These are phyloP conservation scores for Neurospora sublineolata DNA, from an alignment of 495 filamentous ascomycete genomes.

Conservation along the genomic window DNA sequence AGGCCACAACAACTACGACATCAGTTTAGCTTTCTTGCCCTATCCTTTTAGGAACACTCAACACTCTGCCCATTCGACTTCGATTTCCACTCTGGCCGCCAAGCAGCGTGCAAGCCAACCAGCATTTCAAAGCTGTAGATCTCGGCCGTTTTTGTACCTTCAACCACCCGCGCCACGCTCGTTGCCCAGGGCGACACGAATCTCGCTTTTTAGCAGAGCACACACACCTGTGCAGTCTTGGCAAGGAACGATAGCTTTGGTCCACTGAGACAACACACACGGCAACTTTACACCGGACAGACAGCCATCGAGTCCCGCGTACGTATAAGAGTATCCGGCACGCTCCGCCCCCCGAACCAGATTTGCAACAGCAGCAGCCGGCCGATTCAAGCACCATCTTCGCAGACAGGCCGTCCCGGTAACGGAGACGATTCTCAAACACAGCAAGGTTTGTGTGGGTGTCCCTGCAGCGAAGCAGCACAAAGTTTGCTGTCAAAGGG, in stretches of 20 bases:
- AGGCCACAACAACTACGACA: not conserved
- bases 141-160: slow-evolving; percentile 16
- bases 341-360: not conserved
- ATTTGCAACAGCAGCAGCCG: not conserved
- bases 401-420: not conserved
- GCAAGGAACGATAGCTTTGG: slow-evolving; percentile 15
- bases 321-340: not conserved
- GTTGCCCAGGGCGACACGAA: slow-evolving; percentile 22
- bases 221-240: slow-evolving; percentile 12
- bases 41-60: not conserved
- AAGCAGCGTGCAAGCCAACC: slow-evolving; percentile 16
- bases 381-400: not conserved
- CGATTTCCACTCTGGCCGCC: slow-evolving; percentile 5
- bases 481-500: slow-evolving; percentile 9
- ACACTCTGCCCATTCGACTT: not conserved
- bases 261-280: slow-evolving; percentile 2
- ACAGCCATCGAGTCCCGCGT: not conserved
- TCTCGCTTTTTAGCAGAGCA: slow-evolving; percentile 14
- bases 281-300: not conserved
- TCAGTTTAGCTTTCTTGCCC: not conserved
- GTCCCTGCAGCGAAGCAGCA: slow-evolving; percentile 8
- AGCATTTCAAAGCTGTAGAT: slow-evolving; percentile 18
- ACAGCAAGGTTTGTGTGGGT: not conserved
- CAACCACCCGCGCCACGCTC: slow-evolving; percentile 16
- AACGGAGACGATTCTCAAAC: not conserved